Evolutionary conservation across 768 basidiomycete genomes (phyloP).

Genomic region (Lactifluus volemus): DNA sequence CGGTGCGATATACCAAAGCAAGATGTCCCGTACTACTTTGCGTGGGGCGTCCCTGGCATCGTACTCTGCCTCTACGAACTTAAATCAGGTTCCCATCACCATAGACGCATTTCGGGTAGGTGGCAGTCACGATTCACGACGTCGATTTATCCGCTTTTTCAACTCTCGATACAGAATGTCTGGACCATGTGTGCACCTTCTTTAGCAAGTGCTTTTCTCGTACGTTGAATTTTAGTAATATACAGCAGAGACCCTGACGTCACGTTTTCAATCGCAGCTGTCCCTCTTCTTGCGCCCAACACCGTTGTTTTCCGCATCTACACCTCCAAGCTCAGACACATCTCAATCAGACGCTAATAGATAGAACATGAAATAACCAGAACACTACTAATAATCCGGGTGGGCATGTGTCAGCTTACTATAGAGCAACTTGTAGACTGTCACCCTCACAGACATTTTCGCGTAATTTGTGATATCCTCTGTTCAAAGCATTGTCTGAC

Average conservation of each 20-base stretch:
- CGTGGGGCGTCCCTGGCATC: neutral
- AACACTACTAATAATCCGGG: neutral
- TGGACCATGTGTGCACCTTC: constrained; percentile 19
- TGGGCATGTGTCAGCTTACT: constrained; percentile 1
- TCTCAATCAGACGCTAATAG: neutral
- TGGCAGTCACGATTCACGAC: neutral
- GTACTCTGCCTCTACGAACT: neutral
- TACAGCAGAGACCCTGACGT: neutral
- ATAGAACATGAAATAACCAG: constrained; percentile 1
- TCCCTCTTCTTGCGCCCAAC: constrained; percentile 16
- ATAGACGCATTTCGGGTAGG: constrained; percentile 16
- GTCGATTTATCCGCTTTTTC: neutral
- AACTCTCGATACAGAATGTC: constrained; percentile 10
- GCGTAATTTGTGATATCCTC: neutral
- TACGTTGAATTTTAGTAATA: neutral
- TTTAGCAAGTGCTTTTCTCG: constrained; percentile 17
- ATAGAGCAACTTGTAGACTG: neutral
- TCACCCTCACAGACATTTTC: neutral
- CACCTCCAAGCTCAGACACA: neutral
- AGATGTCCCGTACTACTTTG: neutral
- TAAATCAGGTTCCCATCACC: neutral
- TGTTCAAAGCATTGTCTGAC: neutral
- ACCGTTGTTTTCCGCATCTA: neutral
- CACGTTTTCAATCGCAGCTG: constrained; percentile 6
- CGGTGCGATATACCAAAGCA: constrained; percentile 51